Percentiles rank a stretch among this genome's conserved stretches.
Evolutionary conservation across 257 asterid genomes (phyloP).

Genomic region (Verbena officinalis): DNA sequence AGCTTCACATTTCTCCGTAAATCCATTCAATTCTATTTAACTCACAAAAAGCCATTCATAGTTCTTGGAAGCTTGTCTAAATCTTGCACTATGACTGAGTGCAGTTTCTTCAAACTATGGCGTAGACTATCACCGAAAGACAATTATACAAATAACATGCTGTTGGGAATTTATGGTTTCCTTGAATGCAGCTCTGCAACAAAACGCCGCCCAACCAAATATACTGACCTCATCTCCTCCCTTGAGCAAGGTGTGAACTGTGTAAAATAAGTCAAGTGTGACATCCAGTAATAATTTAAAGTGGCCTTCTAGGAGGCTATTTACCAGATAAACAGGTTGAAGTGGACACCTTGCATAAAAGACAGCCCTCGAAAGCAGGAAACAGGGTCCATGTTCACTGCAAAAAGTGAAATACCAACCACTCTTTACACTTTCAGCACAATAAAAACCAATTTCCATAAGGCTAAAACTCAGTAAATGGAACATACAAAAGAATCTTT

Average conservation of each 20-base stretch:
- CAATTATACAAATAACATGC: constrained; percentile 1
- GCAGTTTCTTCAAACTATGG: no score
- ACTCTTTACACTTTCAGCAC: constrained; percentile 27
- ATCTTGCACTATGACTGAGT: no score
- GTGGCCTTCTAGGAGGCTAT: constrained; percentile 24
- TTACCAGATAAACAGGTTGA: constrained; percentile 39
- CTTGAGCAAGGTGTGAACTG: not conserved
- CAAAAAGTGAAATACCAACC: constrained; percentile 24
- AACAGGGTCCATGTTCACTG: constrained; percentile 47
- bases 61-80: no score
- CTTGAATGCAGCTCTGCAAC: constrained; percentile 20
- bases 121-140: constrained; percentile 4
- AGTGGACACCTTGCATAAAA: constrained; percentile 30
- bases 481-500: not conserved
- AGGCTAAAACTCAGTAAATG: constrained; percentile 16
- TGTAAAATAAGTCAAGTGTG: constrained; percentile 17
- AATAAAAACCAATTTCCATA: constrained; percentile 25
- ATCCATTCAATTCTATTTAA: no score
- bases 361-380: constrained; percentile 37
- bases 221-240: no score
- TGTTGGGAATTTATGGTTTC: constrained; percentile 24
- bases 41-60: no score
- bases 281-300: constrained; percentile 20
- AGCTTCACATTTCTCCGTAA: no score
- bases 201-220: no score